Percentiles rank a stretch among this genome's conserved stretches.
phyloP scores from a whole-genome alignment of 192 early-diverging fungal species.

The Coemansia sp. region DNA sequence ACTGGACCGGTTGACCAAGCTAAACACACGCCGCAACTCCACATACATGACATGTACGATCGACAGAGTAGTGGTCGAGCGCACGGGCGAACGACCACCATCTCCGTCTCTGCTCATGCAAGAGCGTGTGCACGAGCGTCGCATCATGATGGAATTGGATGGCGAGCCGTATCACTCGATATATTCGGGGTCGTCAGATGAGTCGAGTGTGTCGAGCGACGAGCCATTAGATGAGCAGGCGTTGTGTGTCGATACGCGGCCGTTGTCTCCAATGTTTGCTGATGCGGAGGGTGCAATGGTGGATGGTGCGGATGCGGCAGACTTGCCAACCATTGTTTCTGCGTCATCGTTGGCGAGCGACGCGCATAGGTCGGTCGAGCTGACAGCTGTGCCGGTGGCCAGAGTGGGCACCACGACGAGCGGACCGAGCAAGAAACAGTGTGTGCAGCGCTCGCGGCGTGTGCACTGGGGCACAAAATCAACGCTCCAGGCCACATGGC shows the following conservation, averaged over 20 bases:
- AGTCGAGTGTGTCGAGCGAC: not conserved
- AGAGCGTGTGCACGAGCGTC: slow-evolving; percentile 24
- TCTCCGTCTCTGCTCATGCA: slow-evolving; percentile 48
- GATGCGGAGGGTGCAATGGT: not conserved
- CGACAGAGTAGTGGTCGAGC: slow-evolving; percentile 17
- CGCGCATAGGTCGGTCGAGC: not conserved
- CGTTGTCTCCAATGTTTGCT: not conserved
- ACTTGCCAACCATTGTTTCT: not conserved
- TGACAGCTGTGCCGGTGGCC: not conserved
- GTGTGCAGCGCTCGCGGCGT: slow-evolving; percentile 5
- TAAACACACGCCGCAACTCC: slow-evolving; percentile 47
- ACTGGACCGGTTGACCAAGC: slow-evolving; percentile 52
- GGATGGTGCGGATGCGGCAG: slow-evolving; percentile 2
- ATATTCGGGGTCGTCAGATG: slow-evolving; percentile 12
- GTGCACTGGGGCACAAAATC: slow-evolving; percentile 40
- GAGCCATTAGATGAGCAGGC: not conserved
- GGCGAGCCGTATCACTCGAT: slow-evolving; percentile 15
- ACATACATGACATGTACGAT: slow-evolving; percentile 48
- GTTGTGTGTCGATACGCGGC: not conserved
- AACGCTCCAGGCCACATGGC: slow-evolving; percentile 14
- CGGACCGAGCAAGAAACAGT: slow-evolving; percentile 42
- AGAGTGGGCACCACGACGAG: not conserved
- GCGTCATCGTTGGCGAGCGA: not conserved
- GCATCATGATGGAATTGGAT: not conserved
- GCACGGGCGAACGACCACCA: slow-evolving; percentile 32